phyloP scores from a whole-genome alignment of 306 rosid species.

The Biancaea sappan region DNA sequence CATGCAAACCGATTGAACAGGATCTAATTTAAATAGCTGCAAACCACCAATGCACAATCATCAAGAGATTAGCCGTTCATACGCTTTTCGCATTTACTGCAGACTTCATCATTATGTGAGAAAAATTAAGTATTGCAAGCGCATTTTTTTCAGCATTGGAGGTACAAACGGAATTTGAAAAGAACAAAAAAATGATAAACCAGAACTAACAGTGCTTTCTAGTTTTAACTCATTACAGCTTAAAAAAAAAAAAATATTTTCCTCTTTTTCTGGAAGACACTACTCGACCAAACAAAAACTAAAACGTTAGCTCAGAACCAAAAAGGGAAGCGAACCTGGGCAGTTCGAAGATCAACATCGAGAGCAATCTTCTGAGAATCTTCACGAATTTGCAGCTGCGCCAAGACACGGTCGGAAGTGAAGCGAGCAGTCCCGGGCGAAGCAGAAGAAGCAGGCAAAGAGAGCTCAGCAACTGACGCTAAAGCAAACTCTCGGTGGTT shows the following conservation, averaged over 20 bases:
- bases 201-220: slow-evolving; percentile 12
- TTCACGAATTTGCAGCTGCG: slow-evolving; percentile 55
- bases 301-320: neutral
- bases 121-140: neutral
- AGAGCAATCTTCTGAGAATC: slow-evolving; percentile 47
- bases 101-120: neutral
- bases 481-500: slow-evolving; percentile 58
- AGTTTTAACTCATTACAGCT: neutral
- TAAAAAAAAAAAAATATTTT: neutral
- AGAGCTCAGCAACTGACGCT: slow-evolving; percentile 60
- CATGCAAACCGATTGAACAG: slow-evolving; percentile 71
- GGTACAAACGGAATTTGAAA: neutral
- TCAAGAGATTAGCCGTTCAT: neutral
- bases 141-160: neutral
- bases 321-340: slow-evolving; percentile 49
- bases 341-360: slow-evolving; percentile 60
- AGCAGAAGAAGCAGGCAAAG: slow-evolving; percentile 42
- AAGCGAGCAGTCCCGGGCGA: slow-evolving; percentile 74
- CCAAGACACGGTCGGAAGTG: slow-evolving; percentile 40
- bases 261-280: neutral
- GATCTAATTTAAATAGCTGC: slow-evolving; percentile 72
- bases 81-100: slow-evolving; percentile 8
- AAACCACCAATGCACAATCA: slow-evolving; percentile 31
- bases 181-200: neutral
- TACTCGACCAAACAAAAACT: neutral